Percentiles rank a stretch among this genome's conserved stretches.
phyloP scores from a whole-genome alignment of 345 rosid genomes.

The Salix purpurea region DNA sequence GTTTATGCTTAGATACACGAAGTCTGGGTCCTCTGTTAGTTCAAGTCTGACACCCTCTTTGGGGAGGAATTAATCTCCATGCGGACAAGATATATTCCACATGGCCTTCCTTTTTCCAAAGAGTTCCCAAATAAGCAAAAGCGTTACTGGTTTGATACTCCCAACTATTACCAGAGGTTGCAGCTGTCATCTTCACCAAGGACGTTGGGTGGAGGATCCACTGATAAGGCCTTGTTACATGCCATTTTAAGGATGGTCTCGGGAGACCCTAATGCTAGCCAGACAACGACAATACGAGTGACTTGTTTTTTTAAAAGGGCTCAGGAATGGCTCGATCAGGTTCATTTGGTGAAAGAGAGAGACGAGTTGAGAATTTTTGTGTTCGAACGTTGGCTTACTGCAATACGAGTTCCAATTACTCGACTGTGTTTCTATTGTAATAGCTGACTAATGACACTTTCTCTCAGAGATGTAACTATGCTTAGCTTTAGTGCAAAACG shows the following conservation, averaged over 20 bases:
- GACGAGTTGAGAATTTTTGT: constrained; percentile 5
- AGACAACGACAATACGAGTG: neutral
- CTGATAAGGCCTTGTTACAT: constrained; percentile 21
- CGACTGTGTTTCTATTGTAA: neutral
- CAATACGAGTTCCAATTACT: neutral
- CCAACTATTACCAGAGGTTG: constrained; percentile 17
- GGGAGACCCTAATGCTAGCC: neutral
- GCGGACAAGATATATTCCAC: constrained; percentile 37
- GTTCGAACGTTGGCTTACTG: neutral
- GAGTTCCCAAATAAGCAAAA: constrained; percentile 15
- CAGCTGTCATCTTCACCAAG: constrained; percentile 29
- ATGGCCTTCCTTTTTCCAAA: constrained; percentile 24
- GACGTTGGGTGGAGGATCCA: constrained; percentile 14
- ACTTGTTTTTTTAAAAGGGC: neutral
- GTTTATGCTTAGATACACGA: neutral
- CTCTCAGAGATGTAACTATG: neutral
- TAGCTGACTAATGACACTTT: neutral
- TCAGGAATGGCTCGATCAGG: neutral
- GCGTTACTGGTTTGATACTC: constrained; percentile 22
- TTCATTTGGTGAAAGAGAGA: constrained; percentile 20
- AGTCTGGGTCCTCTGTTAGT: neutral
- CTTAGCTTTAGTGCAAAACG: neutral
- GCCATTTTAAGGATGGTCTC: constrained; percentile 19
- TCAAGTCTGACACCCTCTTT: constrained; percentile 20
- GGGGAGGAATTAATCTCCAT: constrained; percentile 7